Conservation (phyloP, 208 protist species). For the Acanthamoeba rhysodes region DNA sequence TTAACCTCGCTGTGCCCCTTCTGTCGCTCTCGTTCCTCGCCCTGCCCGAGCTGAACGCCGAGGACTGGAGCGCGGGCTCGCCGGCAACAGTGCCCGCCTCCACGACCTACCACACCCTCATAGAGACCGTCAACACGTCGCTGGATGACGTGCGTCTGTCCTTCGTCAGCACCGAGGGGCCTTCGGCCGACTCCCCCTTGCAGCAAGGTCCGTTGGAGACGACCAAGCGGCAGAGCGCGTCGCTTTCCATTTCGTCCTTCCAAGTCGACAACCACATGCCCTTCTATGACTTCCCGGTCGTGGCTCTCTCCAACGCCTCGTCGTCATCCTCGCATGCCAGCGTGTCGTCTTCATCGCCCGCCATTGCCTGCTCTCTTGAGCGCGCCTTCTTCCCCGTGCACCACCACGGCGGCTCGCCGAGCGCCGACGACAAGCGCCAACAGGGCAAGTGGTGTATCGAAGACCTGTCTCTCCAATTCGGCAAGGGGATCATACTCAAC, state of each 20-base stretch:
- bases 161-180: background rate
- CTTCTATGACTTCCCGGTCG: slow-evolving; percentile 61
- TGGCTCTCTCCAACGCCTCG: background rate
- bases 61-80: background rate
- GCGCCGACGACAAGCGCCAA: background rate
- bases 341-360: background rate
- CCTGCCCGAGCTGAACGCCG: background rate
- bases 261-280: slow-evolving; percentile 69
- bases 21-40: slow-evolving; percentile 41
- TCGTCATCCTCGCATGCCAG: background rate
- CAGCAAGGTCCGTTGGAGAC: background rate
- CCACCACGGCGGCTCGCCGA: background rate
- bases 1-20: background rate
- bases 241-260: background rate
- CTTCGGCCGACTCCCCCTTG: background rate
- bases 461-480: slow-evolving; percentile 22
- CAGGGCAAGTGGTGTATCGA: slow-evolving; percentile 45
- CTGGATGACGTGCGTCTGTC: slow-evolving; percentile 10
- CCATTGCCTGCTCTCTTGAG: background rate
- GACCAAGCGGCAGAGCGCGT: background rate
- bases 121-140: background rate
- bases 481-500: slow-evolving; percentile 27
- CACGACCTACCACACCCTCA: slow-evolving; percentile 31
- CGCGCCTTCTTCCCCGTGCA: background rate
- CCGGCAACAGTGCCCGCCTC: background rate